A percentile compares a stretch with the other conserved stretches of the same genome.
Evolutionary conservation across 2,329 filamentous ascomycete genomes (phyloP).

Genomic region (Magnaporthales sp.): DNA sequence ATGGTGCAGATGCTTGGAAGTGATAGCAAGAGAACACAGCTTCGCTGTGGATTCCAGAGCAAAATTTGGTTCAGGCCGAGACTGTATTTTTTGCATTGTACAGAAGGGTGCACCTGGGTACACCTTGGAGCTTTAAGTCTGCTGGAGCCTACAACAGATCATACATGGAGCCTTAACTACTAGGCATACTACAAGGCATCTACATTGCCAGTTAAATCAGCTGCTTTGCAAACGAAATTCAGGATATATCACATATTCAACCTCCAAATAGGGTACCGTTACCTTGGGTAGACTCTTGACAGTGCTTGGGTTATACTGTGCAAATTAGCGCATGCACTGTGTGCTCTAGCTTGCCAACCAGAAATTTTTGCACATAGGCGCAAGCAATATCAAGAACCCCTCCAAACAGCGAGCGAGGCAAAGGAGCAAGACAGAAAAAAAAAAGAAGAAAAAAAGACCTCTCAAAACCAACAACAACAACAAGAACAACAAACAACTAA

Average conservation of each 20-base stretch:
- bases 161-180: background rate
- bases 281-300: no score
- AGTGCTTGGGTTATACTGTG: background rate
- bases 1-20: background rate
- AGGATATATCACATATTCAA: no score
- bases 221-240: no score
- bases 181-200: no score
- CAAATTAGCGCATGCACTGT: background rate
- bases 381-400: background rate
- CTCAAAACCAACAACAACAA: conserved; percentile 1
- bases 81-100: background rate
- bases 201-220: no score
- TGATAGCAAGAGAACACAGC: background rate
- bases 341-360: background rate
- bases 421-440: no score
- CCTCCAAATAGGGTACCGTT: no score
- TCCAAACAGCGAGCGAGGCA: background rate
- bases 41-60: background rate
- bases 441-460: background rate
- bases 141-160: background rate
- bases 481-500: background rate
- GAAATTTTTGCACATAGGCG: background rate
- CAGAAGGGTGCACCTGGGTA: no score
- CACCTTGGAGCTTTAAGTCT: no score
- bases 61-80: background rate